Evolutionary conservation across 148 eudicot genomes (phyloP).

Genomic region (Limonium bicolor): DNA sequence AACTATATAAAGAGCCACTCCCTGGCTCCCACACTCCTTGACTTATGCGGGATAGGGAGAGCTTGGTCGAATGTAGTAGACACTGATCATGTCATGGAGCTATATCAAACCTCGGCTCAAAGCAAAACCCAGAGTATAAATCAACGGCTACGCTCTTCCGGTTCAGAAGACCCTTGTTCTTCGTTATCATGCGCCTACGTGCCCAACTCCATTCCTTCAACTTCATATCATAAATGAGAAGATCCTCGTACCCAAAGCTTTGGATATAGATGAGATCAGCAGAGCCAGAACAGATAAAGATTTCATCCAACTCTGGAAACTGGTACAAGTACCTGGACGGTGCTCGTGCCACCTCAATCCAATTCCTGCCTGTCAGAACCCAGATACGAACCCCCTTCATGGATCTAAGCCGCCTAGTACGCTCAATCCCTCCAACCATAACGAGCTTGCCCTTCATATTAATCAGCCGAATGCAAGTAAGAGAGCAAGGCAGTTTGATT

Average conservation of each 20-base stretch:
- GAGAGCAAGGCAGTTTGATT: conserved; percentile 18
- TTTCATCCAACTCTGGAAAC: conserved; percentile 36
- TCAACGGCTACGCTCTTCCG: too few relatives aligned
- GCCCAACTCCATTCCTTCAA: conserved; percentile 39
- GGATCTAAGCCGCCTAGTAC: conserved; percentile 14
- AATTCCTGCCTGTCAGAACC: conserved; percentile 22
- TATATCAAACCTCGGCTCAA: conserved; percentile 27
- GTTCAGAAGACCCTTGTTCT: conserved; percentile 28
- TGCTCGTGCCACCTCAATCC: conserved; percentile 35
- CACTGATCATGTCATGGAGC: conserved; percentile 22
- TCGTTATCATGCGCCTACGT: conserved; percentile 19
- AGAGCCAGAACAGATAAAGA: conserved; percentile 28
- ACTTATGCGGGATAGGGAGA: too few relatives aligned
- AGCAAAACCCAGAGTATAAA: conserved; percentile 32
- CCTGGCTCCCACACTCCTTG: too few relatives aligned
- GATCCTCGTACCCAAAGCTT: conserved; percentile 26
- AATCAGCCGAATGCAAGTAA: conserved; percentile 30
- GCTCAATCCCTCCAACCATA: conserved; percentile 42
- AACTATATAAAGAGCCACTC: too few relatives aligned
- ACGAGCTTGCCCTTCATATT: conserved; percentile 23
- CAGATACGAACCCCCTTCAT: conserved; percentile 36
- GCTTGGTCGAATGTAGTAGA: too few relatives aligned
- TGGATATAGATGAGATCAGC: conserved; percentile 34
- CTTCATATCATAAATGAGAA: conserved; percentile 29
- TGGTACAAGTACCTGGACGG: conserved; percentile 26